Percentiles rank a stretch among this genome's conserved stretches.
These are phyloP conservation scores for Scutellaria galericulata DNA, from an alignment of 257 asterid genomes.

Conservation along the genomic window DNA sequence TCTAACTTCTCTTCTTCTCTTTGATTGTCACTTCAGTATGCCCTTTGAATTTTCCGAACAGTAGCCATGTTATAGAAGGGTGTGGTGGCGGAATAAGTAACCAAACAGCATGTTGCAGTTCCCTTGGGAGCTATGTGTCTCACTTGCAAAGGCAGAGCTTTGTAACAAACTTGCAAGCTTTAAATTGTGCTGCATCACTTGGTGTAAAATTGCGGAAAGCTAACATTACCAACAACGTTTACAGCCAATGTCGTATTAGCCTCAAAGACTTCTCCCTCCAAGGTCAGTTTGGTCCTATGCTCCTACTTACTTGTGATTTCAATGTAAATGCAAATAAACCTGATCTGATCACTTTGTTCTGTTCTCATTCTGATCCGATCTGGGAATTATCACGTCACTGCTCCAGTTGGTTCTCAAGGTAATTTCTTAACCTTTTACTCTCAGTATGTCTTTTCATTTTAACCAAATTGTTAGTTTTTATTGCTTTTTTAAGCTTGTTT, in stretches of 20 bases:
- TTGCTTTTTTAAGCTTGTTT: not conserved
- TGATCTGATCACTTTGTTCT: constrained; percentile 37
- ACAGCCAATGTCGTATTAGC: constrained; percentile 75
- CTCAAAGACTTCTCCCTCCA: constrained; percentile 98
- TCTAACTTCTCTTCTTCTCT: constrained; percentile 27
- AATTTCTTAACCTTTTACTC: constrained; percentile 30
- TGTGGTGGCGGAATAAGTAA: constrained; percentile 60
- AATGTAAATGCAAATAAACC: constrained; percentile 14
- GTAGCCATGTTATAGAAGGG: constrained; percentile 64
- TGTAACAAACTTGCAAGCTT: constrained; percentile 94
- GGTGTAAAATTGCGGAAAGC: constrained; percentile 75
- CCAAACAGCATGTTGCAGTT: constrained; percentile 68
- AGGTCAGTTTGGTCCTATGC: constrained; percentile 58
- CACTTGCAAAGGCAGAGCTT: constrained; percentile 96
- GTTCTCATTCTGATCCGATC: constrained; percentile 45
- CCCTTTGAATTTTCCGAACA: constrained; percentile 84
- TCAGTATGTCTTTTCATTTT: not conserved
- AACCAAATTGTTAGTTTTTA: not conserved
- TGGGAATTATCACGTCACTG: constrained; percentile 40
- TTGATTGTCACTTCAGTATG: constrained; percentile 59
- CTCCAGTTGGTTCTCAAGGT: constrained; percentile 85
- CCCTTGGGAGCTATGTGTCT: constrained; percentile 72
- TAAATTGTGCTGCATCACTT: constrained; percentile 90
- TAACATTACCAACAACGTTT: constrained; percentile 72
- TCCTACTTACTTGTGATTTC: constrained; percentile 15